phyloP scores from a whole-genome alignment of 1,284 basidiomycete species.

The Ustilago hordei region DNA sequence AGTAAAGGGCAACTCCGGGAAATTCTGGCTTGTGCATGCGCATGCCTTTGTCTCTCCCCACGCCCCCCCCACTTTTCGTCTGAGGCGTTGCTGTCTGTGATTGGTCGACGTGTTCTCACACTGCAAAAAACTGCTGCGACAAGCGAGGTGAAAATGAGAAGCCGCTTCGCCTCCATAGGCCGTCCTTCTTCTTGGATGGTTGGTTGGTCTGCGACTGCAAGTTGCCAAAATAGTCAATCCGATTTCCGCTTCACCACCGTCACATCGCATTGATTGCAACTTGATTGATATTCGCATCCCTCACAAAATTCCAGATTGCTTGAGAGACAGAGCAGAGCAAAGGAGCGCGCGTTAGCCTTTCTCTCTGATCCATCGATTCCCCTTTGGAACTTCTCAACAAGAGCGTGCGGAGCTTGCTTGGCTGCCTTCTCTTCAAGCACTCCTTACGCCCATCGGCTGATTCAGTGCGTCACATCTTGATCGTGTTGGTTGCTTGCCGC shows the following conservation, averaged over 20 bases:
- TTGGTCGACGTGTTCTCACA: not conserved
- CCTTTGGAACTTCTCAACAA: slow-evolving; percentile 13
- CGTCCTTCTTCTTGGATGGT: not conserved
- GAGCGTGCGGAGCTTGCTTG: not conserved
- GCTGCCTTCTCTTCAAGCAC: not conserved
- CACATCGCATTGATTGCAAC: slow-evolving; percentile 13
- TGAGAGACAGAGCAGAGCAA: not conserved
- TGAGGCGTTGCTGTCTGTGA: not conserved
- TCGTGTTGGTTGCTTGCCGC: not conserved
- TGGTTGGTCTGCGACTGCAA: slow-evolving; percentile 2
- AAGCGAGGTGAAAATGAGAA: slow-evolving; percentile 3
- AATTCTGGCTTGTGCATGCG: slow-evolving; percentile 5
- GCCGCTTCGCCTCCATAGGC: not conserved
- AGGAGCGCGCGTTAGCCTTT: slow-evolving; percentile 5
- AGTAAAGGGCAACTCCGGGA: slow-evolving; percentile 14
- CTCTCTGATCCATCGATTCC: slow-evolving; percentile 8
- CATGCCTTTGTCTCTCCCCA: not conserved
- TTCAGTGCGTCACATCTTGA: not conserved
- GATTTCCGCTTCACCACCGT: slow-evolving; percentile 4
- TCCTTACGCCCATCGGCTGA: slow-evolving; percentile 13
- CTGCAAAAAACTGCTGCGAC: not conserved
- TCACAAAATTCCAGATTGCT: slow-evolving; percentile 1
- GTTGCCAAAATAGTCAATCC: slow-evolving; percentile 5
- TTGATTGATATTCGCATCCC: slow-evolving; percentile 8
- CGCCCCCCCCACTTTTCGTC: not conserved